Conservation (phyloP, 1,284 basidiomycete genomes). For the Cryptococcus sp. region DNA sequence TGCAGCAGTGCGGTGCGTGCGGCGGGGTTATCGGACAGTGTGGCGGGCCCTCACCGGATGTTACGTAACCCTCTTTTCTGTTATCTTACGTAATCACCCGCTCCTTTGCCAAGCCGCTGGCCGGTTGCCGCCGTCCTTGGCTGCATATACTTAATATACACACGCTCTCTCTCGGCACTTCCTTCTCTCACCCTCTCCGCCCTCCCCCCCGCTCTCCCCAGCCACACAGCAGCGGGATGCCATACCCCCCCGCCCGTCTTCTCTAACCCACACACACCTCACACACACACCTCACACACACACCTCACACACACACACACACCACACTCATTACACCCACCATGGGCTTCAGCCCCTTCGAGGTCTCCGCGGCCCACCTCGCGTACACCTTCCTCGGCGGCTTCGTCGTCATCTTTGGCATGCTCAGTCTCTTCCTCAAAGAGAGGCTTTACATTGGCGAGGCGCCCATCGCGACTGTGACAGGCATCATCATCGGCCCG, state of each 20-base stretch:
- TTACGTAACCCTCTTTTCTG: too few species aligned
- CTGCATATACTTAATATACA: too few species aligned
- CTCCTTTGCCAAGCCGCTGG: too few species aligned
- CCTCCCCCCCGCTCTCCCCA: neutral
- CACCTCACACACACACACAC: neutral
- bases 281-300: neutral
- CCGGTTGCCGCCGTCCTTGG: too few species aligned
- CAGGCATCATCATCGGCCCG: constrained; percentile 88
- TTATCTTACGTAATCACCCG: too few species aligned
- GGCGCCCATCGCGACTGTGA: constrained; percentile 90
- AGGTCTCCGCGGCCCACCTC: constrained; percentile 49
- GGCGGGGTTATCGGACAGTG: too few species aligned
- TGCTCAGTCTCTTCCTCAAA: constrained; percentile 76
- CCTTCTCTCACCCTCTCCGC: neutral
- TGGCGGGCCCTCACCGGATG: too few species aligned
- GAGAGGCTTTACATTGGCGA: constrained; percentile 95
- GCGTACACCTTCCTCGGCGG: constrained; percentile 79
- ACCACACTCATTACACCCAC: neutral
- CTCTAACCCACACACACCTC: neutral
- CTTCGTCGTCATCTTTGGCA: constrained; percentile 78
- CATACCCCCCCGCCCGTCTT: neutral
- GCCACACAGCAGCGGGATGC: neutral
- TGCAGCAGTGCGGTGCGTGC: too few species aligned
- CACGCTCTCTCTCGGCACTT: too few species aligned
- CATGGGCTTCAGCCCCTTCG: constrained; percentile 47